Conservation (phyloP, 495 filamentous ascomycete genomes). For the Clohesyomyces aquaticus region DNA sequence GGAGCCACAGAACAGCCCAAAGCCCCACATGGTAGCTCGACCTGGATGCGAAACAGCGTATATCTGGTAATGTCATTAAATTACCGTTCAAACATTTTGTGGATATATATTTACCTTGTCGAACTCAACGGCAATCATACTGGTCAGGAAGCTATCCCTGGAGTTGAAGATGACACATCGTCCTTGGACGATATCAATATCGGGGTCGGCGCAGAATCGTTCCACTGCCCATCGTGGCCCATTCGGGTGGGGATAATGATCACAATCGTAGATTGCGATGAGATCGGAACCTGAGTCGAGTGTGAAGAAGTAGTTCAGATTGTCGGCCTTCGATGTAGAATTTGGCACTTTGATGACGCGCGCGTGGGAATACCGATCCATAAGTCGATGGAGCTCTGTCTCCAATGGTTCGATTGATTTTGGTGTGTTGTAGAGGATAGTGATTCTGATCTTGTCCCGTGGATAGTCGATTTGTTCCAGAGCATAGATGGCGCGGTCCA, state of each 20-base stretch:
- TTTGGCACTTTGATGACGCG: slow-evolving; percentile 48
- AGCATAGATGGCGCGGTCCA: slow-evolving; percentile 47
- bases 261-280: slow-evolving; percentile 51
- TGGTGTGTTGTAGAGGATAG: slow-evolving; percentile 51
- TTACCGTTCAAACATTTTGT: no score
- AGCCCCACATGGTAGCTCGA: slow-evolving; percentile 46
- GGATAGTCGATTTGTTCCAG: slow-evolving; percentile 50
- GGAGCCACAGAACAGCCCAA: slow-evolving; percentile 50
- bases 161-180: slow-evolving; percentile 51
- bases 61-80: no score
- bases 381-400: slow-evolving; percentile 41
- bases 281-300: slow-evolving; percentile 46
- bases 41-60: slow-evolving; percentile 52
- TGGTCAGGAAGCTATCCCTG: slow-evolving; percentile 41
- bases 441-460: slow-evolving; percentile 47
- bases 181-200: slow-evolving; percentile 50
- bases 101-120: no score
- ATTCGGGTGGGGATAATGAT: slow-evolving; percentile 51
- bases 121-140: slow-evolving; percentile 51
- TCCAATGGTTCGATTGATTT: slow-evolving; percentile 47
- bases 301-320: slow-evolving; percentile 50
- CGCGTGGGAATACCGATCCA: slow-evolving; percentile 36
- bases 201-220: slow-evolving; percentile 43
- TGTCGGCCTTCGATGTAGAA: slow-evolving; percentile 51
- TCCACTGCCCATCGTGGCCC: slow-evolving; percentile 50